phyloP scores from a whole-genome alignment of 257 asterid genomes.

The Penstemon barbatus region DNA sequence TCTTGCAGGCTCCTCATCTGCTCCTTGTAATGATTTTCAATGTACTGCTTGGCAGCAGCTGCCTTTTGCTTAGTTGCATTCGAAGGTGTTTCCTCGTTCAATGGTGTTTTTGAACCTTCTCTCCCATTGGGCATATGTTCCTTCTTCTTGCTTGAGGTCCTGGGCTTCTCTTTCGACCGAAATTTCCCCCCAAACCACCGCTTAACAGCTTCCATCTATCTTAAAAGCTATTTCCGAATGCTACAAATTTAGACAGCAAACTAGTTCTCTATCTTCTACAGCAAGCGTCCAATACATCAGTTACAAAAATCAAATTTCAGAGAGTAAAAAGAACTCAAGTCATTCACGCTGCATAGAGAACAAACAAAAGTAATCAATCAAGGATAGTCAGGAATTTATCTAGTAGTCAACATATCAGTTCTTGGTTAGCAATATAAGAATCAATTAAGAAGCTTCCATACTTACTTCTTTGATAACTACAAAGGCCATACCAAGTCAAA shows the following conservation, averaged over 20 bases:
- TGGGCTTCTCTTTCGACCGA: slow-evolving; percentile 68
- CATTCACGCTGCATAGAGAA: slow-evolving; percentile 37
- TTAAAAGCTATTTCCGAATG: slow-evolving; percentile 9
- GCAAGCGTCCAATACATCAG: slow-evolving; percentile 37
- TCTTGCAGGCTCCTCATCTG: slow-evolving; percentile 97
- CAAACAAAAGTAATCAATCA: slow-evolving; percentile 27
- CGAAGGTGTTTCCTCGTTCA: slow-evolving; percentile 78
- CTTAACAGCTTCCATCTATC: slow-evolving; percentile 66
- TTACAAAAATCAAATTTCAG: slow-evolving; percentile 27
- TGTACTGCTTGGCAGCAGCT: slow-evolving; percentile 96
- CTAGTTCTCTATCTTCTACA: slow-evolving; percentile 27
- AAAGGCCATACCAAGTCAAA: too few relatives aligned
- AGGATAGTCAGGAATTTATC: slow-evolving; percentile 13
- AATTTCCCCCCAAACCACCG: slow-evolving; percentile 62
- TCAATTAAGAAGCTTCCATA: slow-evolving; percentile 16
- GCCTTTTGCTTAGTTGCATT: slow-evolving; percentile 92
- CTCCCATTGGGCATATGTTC: slow-evolving; percentile 57
- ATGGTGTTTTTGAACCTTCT: slow-evolving; percentile 60
- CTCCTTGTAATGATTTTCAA: slow-evolving; percentile 96
- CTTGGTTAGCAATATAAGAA: slow-evolving; percentile 21
- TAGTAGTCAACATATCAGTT: slow-evolving; percentile 19
- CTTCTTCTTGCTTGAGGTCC: slow-evolving; percentile 62
- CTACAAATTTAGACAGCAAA: not conserved
- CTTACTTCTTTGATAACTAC: not conserved
- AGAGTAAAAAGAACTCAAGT: slow-evolving; percentile 6